Evolutionary conservation across 768 basidiomycete species (phyloP).

Genomic region (Suillus plorans): DNA sequence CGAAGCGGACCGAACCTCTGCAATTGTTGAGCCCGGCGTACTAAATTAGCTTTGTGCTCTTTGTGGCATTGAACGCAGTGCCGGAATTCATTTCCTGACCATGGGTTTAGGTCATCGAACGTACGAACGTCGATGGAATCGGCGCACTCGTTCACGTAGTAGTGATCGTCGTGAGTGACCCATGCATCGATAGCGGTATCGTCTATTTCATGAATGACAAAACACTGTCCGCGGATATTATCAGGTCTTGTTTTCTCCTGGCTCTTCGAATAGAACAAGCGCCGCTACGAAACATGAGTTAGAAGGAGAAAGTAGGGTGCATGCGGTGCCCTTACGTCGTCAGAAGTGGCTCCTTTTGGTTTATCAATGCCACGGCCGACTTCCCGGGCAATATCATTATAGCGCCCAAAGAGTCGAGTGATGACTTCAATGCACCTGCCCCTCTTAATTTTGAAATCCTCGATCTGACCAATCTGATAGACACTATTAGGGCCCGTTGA

Average conservation of each 20-base stretch:
- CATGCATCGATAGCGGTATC: constrained; percentile 34
- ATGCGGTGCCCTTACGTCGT: constrained; percentile 39
- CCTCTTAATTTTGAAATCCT: constrained; percentile 32
- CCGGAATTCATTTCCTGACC: constrained; percentile 28
- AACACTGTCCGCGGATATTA: constrained; percentile 55
- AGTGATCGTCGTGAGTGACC: constrained; percentile 59
- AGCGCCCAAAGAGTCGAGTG: constrained; percentile 47
- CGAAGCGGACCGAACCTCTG: constrained; percentile 44
- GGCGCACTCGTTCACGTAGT: constrained; percentile 44
- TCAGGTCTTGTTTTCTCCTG: constrained; percentile 28
- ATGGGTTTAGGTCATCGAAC: constrained; percentile 23
- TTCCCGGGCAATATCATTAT: constrained; percentile 37
- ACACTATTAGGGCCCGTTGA: constrained; percentile 27
- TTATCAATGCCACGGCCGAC: constrained; percentile 15
- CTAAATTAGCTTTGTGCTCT: constrained; percentile 31
- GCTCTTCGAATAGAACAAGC: constrained; percentile 42
- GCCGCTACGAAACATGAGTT: constrained; percentile 23
- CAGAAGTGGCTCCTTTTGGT: constrained; percentile 27
- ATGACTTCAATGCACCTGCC: constrained; percentile 26
- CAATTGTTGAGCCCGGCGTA: constrained; percentile 31
- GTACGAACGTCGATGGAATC: constrained; percentile 18
- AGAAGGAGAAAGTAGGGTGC: constrained; percentile 2
- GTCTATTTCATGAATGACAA: constrained; percentile 40
- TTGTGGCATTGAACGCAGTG: constrained; percentile 42
- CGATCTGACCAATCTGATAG: constrained; percentile 59